phyloP scores from a whole-genome alignment of 176 grass and related monocot species.

The Urochloa ruziziensis region DNA sequence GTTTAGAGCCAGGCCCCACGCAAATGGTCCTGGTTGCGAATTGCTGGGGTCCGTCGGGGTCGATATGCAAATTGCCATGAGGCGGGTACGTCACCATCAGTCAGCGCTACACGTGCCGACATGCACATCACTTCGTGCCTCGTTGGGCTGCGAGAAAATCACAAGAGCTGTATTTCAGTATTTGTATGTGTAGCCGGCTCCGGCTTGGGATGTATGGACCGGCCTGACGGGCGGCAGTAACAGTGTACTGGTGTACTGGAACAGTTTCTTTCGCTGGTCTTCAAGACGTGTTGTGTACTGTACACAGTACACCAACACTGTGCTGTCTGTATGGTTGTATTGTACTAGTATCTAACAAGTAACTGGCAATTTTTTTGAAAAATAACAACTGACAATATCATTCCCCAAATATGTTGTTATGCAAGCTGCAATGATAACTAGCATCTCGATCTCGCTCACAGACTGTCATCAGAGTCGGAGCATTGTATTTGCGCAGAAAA shows the following conservation, averaged over 20 bases:
- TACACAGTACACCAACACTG: neutral
- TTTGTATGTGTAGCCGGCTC: neutral
- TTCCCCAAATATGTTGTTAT: neutral
- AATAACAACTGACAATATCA: neutral
- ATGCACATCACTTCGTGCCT: conserved; percentile 31
- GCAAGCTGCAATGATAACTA: neutral
- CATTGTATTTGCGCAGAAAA: too few species aligned
- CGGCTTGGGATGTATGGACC: neutral
- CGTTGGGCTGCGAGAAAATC: neutral
- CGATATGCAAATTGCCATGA: neutral
- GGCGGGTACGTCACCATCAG: neutral
- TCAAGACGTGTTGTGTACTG: neutral
- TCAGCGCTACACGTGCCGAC: conserved; percentile 38
- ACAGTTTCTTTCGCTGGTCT: neutral
- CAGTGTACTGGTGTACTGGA: neutral
- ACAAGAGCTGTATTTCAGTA: neutral
- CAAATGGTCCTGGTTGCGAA: neutral
- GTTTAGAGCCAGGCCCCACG: too few species aligned
- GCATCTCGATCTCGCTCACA: neutral
- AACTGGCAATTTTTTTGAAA: too few species aligned
- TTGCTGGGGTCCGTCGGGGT: neutral
- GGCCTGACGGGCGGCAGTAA: neutral
- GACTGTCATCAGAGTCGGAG: neutral
- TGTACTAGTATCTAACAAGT: too few species aligned
- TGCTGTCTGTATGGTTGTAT: neutral